Evolutionary conservation across 1,284 basidiomycete species (phyloP), one percentile per base, ranked within the genome.

Genomic region (Microbotryum lychnidis-dioicae): DNA sequence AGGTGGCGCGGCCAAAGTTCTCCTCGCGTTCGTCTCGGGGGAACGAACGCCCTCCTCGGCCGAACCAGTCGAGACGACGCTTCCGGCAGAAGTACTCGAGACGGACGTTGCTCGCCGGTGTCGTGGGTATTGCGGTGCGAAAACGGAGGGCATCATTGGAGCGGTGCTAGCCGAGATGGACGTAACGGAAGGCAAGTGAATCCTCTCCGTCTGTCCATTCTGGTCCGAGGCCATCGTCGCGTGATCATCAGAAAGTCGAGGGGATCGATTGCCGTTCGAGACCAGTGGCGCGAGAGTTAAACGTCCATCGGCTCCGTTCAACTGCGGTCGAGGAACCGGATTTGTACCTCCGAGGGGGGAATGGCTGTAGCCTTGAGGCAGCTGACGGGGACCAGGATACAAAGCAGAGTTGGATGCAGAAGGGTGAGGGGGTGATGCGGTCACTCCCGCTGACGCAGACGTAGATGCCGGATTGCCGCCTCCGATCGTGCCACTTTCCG

Each of bases 311-410:
- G 57, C n/a, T 31, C 46, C 20, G 46, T 53, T 31, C 25, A 29
- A n/a, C 5, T 54, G 45, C 31, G 27, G 44, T 48, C 20, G 50
- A 27, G 51, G 49, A 16, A 56, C 58, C 2, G 58, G 50, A 2
- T 56, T 33, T 18, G 45, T 16, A 1, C 45, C 59, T 3, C 62
- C 52, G 42, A 68, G 62, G 4, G 67, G 64, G 9, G 67, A 68
- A 14, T 66, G 64, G 8, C 56, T 57, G 46, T 58, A 58, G 20
- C 64, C 62, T 20, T 62, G 59, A 50, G 64, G 67, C 12, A 64
- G 52, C 29, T 68, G 66, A 42, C 37, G 6, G 37, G 37, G 37
- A 42, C 37, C 37, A 18, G 37, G 37, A 42, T 42, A 42, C 37
- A 10, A 18, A 5, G 55, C 46, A 25, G 49, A 44, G 37, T 49